phyloP scores from a whole-genome alignment of 345 rosid species.

The Alliaria petiolata region DNA sequence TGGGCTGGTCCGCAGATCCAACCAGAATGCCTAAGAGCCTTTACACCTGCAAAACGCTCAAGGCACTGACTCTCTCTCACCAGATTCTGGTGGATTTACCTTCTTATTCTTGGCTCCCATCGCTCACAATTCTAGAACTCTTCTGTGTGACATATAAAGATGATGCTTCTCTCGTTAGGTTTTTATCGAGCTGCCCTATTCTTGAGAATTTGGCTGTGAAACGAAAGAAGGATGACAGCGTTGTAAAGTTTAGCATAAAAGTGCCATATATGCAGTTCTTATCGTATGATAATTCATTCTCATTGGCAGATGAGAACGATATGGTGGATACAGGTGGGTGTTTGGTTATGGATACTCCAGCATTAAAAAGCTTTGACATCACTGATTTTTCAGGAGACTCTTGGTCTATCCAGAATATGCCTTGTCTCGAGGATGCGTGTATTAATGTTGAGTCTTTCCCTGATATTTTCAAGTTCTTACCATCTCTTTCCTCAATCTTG shows the following conservation, averaged over 20 bases:
- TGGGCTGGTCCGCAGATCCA: not conserved
- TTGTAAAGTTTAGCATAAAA: not conserved
- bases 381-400: not conserved
- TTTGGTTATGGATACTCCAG: slow-evolving; percentile 11
- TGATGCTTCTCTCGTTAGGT: not conserved
- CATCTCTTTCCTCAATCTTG: not conserved
- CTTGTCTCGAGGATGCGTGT: not conserved
- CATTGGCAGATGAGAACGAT: not conserved
- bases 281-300: not conserved
- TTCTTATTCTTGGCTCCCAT: slow-evolving; percentile 6
- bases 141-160: not conserved
- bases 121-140: not conserved
- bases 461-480: not conserved
- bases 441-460: not conserved
- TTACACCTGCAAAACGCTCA: not conserved
- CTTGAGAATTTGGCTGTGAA: not conserved
- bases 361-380: not conserved
- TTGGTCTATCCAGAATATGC: not conserved
- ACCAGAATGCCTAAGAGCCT: not conserved
- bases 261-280: not conserved
- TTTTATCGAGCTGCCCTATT: slow-evolving; percentile 16
- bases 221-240: not conserved
- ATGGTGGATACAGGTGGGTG: not conserved
- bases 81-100: slow-evolving; percentile 1
- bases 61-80: not conserved